Percentiles rank a stretch among this genome's conserved stretches.
Conservation (phyloP, 164 flowering plant genomes). For the Berberis vulgaris region DNA sequence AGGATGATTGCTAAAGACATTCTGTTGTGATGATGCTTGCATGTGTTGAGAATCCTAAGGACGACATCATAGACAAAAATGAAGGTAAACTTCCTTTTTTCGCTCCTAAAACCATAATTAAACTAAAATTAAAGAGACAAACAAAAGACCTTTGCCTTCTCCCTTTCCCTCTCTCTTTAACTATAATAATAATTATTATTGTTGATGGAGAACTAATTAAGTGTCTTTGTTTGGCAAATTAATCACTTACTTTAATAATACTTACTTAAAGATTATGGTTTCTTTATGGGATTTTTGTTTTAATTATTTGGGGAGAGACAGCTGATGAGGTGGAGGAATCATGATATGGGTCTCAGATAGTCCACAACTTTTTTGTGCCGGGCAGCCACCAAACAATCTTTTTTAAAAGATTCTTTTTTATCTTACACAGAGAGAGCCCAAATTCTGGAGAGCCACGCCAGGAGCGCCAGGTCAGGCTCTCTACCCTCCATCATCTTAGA, state of each 20-base stretch:
- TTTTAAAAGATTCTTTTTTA: conserved; percentile 25
- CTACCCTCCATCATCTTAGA: too few relatives aligned
- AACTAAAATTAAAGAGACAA: conserved; percentile 8
- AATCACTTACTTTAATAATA: conserved; percentile 5
- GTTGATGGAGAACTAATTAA: too few relatives aligned
- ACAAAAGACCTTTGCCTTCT: conserved; percentile 9
- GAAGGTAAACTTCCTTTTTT: neutral
- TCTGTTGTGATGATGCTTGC: conserved; percentile 34
- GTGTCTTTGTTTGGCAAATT: conserved; percentile 7
- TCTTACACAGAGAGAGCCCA: neutral
- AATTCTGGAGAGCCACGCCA: too few relatives aligned
- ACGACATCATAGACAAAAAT: conserved; percentile 25
- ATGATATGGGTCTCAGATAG: conserved; percentile 21
- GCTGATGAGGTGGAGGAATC: conserved; percentile 28
- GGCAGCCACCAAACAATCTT: conserved; percentile 55
- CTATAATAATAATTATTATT: neutral
- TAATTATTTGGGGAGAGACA: neutral
- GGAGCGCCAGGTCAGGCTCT: too few relatives aligned
- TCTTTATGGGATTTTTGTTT: neutral
- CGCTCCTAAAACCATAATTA: neutral
- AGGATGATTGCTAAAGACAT: conserved; percentile 45
- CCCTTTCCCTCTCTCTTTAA: conserved; percentile 1
- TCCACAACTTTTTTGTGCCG: conserved; percentile 22
- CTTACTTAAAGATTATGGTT: neutral
- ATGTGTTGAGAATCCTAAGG: conserved; percentile 40